Conservation (phyloP, 306 rosid species). For the Dryas drummondii region DNA sequence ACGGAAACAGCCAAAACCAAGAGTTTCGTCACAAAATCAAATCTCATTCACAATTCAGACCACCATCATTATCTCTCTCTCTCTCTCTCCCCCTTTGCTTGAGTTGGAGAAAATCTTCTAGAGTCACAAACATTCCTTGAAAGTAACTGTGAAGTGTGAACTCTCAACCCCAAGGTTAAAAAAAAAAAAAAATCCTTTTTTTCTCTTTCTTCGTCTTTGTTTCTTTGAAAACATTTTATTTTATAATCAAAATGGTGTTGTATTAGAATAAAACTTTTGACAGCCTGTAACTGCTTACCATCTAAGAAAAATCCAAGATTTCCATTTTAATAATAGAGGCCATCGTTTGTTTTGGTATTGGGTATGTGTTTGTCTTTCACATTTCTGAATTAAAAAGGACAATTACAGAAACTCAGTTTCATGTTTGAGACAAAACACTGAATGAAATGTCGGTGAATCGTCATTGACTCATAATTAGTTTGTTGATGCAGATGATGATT, state of each 20-base stretch:
- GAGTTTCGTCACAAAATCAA: conserved; percentile 30
- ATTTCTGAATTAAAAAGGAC: conserved; percentile 28
- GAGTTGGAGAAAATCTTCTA: conserved; percentile 41
- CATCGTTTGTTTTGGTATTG: conserved; percentile 43
- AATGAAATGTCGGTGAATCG: conserved; percentile 30
- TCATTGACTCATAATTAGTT: conserved; percentile 51
- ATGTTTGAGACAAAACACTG: conserved; percentile 27
- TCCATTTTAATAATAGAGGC: conserved; percentile 46
- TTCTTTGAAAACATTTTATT: background rate
- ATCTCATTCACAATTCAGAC: conserved; percentile 29
- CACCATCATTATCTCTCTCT: conserved; percentile 29
- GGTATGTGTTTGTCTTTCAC: conserved; percentile 35
- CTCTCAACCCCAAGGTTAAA: conserved; percentile 36
- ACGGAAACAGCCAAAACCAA: conserved; percentile 18
- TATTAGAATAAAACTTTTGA: conserved; percentile 65
- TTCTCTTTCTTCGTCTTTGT: background rate
- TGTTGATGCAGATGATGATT: conserved; percentile 66
- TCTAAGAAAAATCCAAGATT: conserved; percentile 57
- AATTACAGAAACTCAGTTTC: conserved; percentile 19
- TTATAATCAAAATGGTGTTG: conserved; percentile 1
- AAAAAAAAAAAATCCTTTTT: background rate
- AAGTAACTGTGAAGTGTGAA: conserved; percentile 37
- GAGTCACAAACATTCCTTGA: conserved; percentile 38
- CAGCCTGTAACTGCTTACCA: conserved; percentile 82
- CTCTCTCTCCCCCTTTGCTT: conserved; percentile 26